Percentiles rank a stretch among this genome's conserved stretches.
phyloP scores from a whole-genome alignment of 192 early-diverging fungal species.

The Spizellomyces punctatus region DNA sequence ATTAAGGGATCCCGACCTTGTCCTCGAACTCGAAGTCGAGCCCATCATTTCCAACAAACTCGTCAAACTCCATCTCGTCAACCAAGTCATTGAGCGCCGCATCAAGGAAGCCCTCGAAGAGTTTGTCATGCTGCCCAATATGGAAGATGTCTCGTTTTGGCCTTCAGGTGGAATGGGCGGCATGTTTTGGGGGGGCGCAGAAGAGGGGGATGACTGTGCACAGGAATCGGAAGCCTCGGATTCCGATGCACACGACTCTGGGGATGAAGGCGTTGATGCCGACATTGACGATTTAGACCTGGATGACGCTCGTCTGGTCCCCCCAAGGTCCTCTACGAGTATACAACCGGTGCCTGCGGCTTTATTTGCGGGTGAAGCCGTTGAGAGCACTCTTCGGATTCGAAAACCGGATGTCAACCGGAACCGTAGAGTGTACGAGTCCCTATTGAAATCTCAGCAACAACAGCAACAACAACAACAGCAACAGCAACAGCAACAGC shows the following conservation, averaged over 20 bases:
- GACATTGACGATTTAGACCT: background rate
- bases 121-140: conserved; percentile 81
- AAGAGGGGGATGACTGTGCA: background rate
- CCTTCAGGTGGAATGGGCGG: conserved; percentile 35
- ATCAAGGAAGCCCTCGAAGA: conserved; percentile 79
- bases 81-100: conserved; percentile 81
- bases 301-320: background rate
- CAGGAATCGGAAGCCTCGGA: background rate
- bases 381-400: conserved; percentile 4
- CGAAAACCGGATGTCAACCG: too few relatives aligned
- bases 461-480: too few relatives aligned
- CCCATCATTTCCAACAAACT: conserved; percentile 85
- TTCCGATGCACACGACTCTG: background rate
- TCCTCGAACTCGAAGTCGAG: conserved; percentile 65
- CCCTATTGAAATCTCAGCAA: too few relatives aligned
- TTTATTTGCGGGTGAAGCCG: conserved; percentile 10
- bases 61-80: conserved; percentile 75
- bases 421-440: too few relatives aligned
- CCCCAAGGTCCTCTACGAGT: too few relatives aligned
- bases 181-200: conserved; percentile 41
- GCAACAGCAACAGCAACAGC: too few relatives aligned
- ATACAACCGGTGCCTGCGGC: background rate
- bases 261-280: background rate
- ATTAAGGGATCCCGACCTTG: conserved; percentile 73
- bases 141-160: conserved; percentile 86